phyloP scores from a whole-genome alignment of 495 filamentous ascomycete species.

The Talaromyces wortmannii region DNA sequence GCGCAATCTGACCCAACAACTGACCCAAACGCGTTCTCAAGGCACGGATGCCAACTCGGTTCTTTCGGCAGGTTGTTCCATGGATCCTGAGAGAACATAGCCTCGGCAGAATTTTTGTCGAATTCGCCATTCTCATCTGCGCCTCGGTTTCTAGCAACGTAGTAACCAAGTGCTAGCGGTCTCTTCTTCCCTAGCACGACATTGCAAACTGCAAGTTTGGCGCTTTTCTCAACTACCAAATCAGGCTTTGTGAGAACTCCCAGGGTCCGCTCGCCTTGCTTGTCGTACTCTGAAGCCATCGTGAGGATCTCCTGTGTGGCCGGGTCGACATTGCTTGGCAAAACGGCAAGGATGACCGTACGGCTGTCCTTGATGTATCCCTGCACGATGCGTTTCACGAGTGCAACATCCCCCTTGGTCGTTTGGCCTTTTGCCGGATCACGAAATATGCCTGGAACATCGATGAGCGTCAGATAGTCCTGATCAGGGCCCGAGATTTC shows the following conservation, averaged over 20 bases:
- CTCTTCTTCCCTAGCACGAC: not conserved
- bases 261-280: slow-evolving; percentile 36
- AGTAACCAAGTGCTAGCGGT: not conserved
- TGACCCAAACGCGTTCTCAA: slow-evolving; percentile 36
- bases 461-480: slow-evolving; percentile 59
- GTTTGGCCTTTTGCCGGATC: slow-evolving; percentile 19
- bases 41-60: slow-evolving; percentile 37
- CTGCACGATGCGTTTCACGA: slow-evolving; percentile 45
- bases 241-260: slow-evolving; percentile 46
- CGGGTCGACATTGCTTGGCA: slow-evolving; percentile 44
- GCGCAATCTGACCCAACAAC: slow-evolving; percentile 37
- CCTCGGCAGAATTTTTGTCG: slow-evolving; percentile 11
- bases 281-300: slow-evolving; percentile 30
- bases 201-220: not conserved
- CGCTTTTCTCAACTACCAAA: slow-evolving; percentile 15
- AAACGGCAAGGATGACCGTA: slow-evolving; percentile 58
- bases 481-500: slow-evolving; percentile 52
- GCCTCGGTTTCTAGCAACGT: not conserved
- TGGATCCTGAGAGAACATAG: not conserved
- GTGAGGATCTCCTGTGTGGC: slow-evolving; percentile 43
- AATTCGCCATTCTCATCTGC: not conserved
- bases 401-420: slow-evolving; percentile 33
- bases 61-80: too few relatives aligned
- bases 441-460: slow-evolving; percentile 56
- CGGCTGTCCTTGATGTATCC: slow-evolving; percentile 50